phyloP scores from a whole-genome alignment of 345 rosid genomes.

The Lenwebbia sp. region DNA sequence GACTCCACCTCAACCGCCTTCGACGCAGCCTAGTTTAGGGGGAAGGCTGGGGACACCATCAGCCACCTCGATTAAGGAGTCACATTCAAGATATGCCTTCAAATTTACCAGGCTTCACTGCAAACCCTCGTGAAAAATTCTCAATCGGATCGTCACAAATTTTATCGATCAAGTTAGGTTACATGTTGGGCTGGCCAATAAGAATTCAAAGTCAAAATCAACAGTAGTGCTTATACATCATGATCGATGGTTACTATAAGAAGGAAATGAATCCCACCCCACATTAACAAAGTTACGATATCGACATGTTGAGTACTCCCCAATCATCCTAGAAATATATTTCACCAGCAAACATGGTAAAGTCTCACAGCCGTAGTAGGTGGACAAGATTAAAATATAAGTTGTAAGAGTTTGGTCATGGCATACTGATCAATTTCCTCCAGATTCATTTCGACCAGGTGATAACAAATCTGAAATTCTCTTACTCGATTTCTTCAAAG shows the following conservation, averaged over 20 bases:
- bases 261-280: neutral
- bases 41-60: neutral
- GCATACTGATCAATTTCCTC: neutral
- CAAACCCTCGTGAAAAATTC: no score
- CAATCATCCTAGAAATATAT: neutral
- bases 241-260: neutral
- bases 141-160: no score
- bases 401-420: neutral
- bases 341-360: neutral
- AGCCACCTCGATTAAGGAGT: neutral
- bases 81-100: rapidly evolving
- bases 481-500: neutral
- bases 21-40: neutral
- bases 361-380: neutral
- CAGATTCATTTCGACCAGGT: neutral
- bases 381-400: neutral
- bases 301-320: neutral
- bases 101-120: no score
- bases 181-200: no score
- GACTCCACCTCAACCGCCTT: neutral
- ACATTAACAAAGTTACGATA: neutral
- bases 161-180: no score
- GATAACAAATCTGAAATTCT: neutral
- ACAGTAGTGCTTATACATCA: neutral
- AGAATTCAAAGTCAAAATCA: no score